Conservation (phyloP, 768 basidiomycete species). For the Leccinum uliginosum region DNA sequence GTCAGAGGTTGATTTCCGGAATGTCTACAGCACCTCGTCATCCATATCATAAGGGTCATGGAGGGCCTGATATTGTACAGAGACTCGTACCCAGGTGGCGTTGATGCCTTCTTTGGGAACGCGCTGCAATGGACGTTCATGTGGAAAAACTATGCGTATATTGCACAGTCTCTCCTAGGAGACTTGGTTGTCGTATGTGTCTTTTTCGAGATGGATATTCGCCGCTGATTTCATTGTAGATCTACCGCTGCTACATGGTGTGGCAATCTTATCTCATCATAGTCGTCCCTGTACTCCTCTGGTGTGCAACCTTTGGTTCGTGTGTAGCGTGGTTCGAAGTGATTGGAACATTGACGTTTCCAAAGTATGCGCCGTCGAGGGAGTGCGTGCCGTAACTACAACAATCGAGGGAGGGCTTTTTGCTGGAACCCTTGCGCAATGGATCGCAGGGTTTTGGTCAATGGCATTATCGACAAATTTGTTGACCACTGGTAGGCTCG, state of each 20-base stretch:
- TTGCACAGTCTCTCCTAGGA: slow-evolving; percentile 27
- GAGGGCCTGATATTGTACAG: slow-evolving; percentile 24
- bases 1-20: not conserved
- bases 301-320: slow-evolving; percentile 27
- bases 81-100: slow-evolving; percentile 15
- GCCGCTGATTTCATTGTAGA: slow-evolving; percentile 10
- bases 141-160: slow-evolving; percentile 21
- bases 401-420: slow-evolving; percentile 23
- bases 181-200: slow-evolving; percentile 27
- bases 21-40: slow-evolving; percentile 20
- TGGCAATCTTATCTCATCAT: slow-evolving; percentile 29
- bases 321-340: not conserved
- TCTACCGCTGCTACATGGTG: slow-evolving; percentile 29
- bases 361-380: slow-evolving; percentile 18
- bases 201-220: not conserved
- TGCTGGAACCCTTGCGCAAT: slow-evolving; percentile 20
- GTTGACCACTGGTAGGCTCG: slow-evolving; percentile 26
- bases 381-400: slow-evolving; percentile 14
- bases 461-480: slow-evolving; percentile 33
- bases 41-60: slow-evolving; percentile 23
- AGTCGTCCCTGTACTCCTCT: slow-evolving; percentile 27
- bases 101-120: slow-evolving; percentile 24
- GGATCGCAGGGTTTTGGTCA: slow-evolving; percentile 34
- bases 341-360: not conserved
- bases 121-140: slow-evolving; percentile 27